Conservation (phyloP, 106 monocot species). For the Iris macrosiphon region DNA sequence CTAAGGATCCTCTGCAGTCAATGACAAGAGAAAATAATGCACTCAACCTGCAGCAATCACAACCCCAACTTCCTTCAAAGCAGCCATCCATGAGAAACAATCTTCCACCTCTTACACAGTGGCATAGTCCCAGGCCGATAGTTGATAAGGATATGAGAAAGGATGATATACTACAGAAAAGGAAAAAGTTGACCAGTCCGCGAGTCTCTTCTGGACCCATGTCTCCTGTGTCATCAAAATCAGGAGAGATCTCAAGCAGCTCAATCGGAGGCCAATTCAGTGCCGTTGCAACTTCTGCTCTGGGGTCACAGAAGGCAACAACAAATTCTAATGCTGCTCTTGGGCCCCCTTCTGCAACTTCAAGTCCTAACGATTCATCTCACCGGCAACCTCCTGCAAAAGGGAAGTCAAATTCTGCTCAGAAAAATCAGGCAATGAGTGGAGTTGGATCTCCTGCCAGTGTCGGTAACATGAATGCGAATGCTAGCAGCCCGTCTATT, state of each 20-base stretch:
- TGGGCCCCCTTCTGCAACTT: slow-evolving; percentile 49
- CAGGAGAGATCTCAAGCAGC: slow-evolving; percentile 77
- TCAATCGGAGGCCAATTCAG: slow-evolving; percentile 55
- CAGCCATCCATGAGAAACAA: slow-evolving; percentile 40
- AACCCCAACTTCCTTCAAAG: slow-evolving; percentile 31
- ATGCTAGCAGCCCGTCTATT: slow-evolving; percentile 65
- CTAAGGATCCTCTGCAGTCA: slow-evolving; percentile 35
- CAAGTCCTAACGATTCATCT: slow-evolving; percentile 62
- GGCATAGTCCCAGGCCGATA: slow-evolving; percentile 26
- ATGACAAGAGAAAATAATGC: slow-evolving; percentile 28
- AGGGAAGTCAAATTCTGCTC: slow-evolving; percentile 62
- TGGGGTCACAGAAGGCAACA: slow-evolving; percentile 46
- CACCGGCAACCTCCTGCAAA: slow-evolving; percentile 41
- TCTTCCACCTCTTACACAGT: slow-evolving; percentile 36
- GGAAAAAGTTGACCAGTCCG: slow-evolving; percentile 56
- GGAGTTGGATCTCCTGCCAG: slow-evolving; percentile 93
- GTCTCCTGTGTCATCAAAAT: slow-evolving; percentile 86
- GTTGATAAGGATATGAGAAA: slow-evolving; percentile 55
- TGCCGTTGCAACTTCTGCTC: slow-evolving; percentile 36
- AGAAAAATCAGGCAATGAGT: slow-evolving; percentile 59
- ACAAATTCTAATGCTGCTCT: slow-evolving; percentile 45
- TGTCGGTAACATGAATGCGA: slow-evolving; percentile 65
- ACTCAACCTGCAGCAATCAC: slow-evolving; percentile 43
- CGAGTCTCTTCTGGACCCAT: slow-evolving; percentile 68
- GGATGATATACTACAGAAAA: slow-evolving; percentile 50